Conservation (phyloP, 2,329 filamentous ascomycete genomes). For the Aciculosporium take region DNA sequence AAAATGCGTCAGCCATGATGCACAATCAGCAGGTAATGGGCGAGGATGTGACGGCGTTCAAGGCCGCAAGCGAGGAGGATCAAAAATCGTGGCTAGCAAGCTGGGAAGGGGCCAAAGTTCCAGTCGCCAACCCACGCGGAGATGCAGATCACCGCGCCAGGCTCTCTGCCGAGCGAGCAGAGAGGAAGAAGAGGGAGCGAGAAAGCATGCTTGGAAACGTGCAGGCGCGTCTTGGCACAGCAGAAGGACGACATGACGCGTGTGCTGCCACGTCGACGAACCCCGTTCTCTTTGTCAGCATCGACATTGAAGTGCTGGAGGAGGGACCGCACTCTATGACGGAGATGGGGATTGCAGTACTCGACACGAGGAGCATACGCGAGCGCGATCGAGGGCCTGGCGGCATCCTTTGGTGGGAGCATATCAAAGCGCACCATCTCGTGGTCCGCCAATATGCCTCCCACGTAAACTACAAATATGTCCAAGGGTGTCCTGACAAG, state of each 20-base stretch:
- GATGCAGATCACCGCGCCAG: background rate
- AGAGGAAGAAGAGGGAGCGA: conserved; percentile 32
- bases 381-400: conserved; percentile 42
- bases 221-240: conserved; percentile 57
- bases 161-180: background rate
- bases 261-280: conserved; percentile 2
- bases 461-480: conserved; percentile 52
- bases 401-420: conserved; percentile 51
- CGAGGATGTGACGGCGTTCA: conserved; percentile 19
- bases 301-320: conserved; percentile 80
- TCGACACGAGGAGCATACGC: conserved; percentile 52
- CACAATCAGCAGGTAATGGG: background rate
- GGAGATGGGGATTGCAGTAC: conserved; percentile 69
- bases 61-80: conserved; percentile 9
- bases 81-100: background rate
- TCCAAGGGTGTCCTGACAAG: conserved; percentile 56
- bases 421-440: conserved; percentile 61
- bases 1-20: background rate
- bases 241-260: background rate
- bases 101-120: conserved; percentile 9
- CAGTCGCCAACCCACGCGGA: conserved; percentile 23
- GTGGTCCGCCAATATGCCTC: conserved; percentile 55
- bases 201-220: conserved; percentile 43
- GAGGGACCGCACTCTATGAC: conserved; percentile 51
- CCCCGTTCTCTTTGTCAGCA: conserved; percentile 48